Percentiles rank a stretch among this genome's conserved stretches.
These are phyloP conservation scores for Cucumis hystrix DNA, from an alignment of 306 rosid genomes.

Conservation along the genomic window DNA sequence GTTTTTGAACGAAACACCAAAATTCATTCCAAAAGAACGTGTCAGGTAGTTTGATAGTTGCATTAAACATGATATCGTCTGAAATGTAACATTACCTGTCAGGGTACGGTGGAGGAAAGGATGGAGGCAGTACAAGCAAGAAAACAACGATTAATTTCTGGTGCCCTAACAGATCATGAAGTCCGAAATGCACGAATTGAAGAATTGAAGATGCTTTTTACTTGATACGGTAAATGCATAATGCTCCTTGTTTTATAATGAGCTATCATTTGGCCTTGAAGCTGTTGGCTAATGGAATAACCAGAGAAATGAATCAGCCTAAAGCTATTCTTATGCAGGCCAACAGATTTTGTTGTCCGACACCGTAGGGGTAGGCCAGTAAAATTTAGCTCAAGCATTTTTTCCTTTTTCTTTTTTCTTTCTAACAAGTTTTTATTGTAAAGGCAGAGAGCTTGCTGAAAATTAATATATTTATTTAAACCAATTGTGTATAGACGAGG, in stretches of 20 bases:
- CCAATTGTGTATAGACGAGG: not conserved
- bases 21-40: not conserved
- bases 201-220: slow-evolving; percentile 87
- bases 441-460: not conserved
- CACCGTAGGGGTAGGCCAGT: not conserved
- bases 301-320: not conserved
- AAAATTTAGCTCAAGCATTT: not conserved
- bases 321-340: not conserved
- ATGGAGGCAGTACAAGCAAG: slow-evolving; percentile 98
- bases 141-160: slow-evolving; percentile 76
- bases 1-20: not conserved
- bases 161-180: slow-evolving; percentile 96
- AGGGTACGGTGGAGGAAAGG: slow-evolving; percentile 92
- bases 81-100: not conserved
- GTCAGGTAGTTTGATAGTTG: not conserved
- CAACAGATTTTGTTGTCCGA: not conserved
- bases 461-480: not conserved
- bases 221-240: not conserved
- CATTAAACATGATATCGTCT: not conserved
- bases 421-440: not conserved
- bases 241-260: not conserved
- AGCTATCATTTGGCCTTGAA: not conserved
- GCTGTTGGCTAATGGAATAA: not conserved
- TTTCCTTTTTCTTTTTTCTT: not conserved
- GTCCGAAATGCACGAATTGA: slow-evolving; percentile 84